A percentile compares a stretch with the other conserved stretches of the same genome.
Evolutionary conservation across 2,329 filamentous ascomycete species (phyloP).

Genomic region (Aspergillus nomiae): DNA sequence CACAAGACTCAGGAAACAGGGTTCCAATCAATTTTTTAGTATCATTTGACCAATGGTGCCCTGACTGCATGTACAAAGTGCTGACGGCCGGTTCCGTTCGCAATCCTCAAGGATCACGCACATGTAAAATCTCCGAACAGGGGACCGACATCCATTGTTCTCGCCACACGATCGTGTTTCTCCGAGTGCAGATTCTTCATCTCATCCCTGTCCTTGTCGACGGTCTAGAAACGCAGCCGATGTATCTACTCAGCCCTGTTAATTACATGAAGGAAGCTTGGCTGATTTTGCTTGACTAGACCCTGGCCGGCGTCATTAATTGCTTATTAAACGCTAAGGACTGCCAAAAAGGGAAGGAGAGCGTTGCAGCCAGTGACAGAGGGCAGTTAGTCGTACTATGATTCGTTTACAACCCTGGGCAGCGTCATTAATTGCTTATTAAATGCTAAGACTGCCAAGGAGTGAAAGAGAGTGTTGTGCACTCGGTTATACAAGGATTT

Average conservation of each 20-base stretch:
- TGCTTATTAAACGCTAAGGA: constrained; percentile 25
- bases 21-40: not conserved
- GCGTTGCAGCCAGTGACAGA: not conserved
- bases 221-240: constrained; percentile 9
- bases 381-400: too few relatives aligned
- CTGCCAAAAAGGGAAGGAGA: not conserved
- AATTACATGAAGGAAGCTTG: constrained; percentile 9
- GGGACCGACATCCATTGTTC: not conserved
- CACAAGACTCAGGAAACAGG: not conserved
- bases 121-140: not conserved
- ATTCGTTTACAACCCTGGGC: not conserved
- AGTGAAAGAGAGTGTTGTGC: not conserved
- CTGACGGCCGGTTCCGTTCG: not conserved
- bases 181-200: not conserved
- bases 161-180: not conserved
- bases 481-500: too few relatives aligned
- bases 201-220: not conserved
- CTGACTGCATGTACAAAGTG: not conserved
- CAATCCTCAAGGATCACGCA: not conserved
- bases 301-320: constrained; percentile 17
- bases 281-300: constrained; percentile 6
- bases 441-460: constrained; percentile 15
- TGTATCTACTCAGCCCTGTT: not conserved
- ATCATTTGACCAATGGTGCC: not conserved
- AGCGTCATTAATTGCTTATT: constrained; percentile 22